These are phyloP conservation scores for Albophoma yamanashiensis DNA, from an alignment of 2,329 filamentous ascomycete species.

Conservation along the genomic window DNA sequence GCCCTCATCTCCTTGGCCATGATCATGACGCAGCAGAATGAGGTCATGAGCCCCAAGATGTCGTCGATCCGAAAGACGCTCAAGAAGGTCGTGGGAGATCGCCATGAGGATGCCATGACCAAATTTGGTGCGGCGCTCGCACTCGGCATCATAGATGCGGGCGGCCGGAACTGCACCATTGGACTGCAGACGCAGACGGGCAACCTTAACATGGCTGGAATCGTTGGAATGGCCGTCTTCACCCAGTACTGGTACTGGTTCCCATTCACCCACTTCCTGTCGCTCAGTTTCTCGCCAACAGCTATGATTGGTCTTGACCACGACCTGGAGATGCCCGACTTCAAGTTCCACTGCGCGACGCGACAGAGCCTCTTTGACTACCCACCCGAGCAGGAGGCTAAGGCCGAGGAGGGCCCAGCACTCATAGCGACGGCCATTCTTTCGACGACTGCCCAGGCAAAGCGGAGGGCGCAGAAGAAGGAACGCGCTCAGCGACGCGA, in stretches of 20 bases:
- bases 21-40: conserved; percentile 99
- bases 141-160: conserved; percentile 93
- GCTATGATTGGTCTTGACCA: conserved; percentile 91
- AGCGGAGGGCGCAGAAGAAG: conserved; percentile 87
- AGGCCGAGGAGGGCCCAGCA: conserved; percentile 85
- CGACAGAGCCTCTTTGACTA: conserved; percentile 96
- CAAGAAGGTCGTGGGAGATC: conserved; percentile 85
- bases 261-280: conserved; percentile 94
- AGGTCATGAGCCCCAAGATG: conserved; percentile 97
- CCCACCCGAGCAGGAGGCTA: conserved; percentile 90
- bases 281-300: conserved; percentile 91
- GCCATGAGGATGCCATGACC: conserved; percentile 98
- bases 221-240: conserved; percentile 96
- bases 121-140: conserved; percentile 95
- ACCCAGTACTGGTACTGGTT: conserved; percentile 99
- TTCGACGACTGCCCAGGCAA: conserved; percentile 93
- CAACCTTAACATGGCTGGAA: conserved; percentile 96
- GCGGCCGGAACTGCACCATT: conserved; percentile 96
- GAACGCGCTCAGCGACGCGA: conserved; percentile 81
- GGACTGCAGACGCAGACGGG: conserved; percentile 95
- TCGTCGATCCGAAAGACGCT: conserved; percentile 82
- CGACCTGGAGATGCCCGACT: conserved; percentile 82
- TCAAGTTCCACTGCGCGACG: conserved; percentile 94
- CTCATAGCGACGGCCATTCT: conserved; percentile 92
- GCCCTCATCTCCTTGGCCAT: conserved; percentile 89